phyloP scores from a whole-genome alignment of 164 flowering plant species.

The Chimonanthus praecox region DNA sequence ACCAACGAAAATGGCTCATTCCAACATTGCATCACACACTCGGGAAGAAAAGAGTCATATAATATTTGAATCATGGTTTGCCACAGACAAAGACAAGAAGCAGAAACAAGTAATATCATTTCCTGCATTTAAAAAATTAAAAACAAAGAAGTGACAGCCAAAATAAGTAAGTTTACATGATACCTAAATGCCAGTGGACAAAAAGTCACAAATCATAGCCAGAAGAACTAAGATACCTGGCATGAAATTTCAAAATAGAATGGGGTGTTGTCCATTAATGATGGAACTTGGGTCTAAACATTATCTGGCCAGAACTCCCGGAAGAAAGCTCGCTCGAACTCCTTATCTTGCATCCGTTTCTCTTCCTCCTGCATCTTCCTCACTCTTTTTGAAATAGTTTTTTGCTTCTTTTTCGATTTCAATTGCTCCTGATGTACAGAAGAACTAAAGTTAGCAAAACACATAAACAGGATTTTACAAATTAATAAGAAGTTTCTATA shows the following conservation, averaged over 20 bases:
- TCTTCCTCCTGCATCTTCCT: conserved; percentile 63
- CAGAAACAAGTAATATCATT: no score
- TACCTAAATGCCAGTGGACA: background rate
- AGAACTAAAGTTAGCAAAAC: conserved; percentile 1
- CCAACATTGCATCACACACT: no score
- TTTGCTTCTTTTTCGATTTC: conserved; percentile 33
- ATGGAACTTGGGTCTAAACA: conserved; percentile 34
- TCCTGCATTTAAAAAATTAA: no score
- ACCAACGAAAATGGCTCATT: no score
- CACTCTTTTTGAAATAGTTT: conserved; percentile 49
- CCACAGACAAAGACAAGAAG: no score
- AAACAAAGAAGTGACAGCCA: background rate
- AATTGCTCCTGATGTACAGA: conserved; percentile 26
- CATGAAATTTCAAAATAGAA: background rate
- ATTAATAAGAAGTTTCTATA: background rate
- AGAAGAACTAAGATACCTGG: conserved; percentile 7
- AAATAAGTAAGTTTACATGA: background rate
- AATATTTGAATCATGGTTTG: no score
- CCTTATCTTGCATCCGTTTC: conserved; percentile 55
- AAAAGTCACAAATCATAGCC: no score
- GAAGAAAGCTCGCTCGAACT: conserved; percentile 66
- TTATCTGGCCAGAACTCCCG: conserved; percentile 96
- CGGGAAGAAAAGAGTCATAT: no score
- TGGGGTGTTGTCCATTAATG: background rate
- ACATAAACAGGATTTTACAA: background rate